Evolutionary conservation across 768 basidiomycete species (phyloP), one percentile per base, ranked within the genome.

Genomic region (Fomitopsis pulvina): DNA sequence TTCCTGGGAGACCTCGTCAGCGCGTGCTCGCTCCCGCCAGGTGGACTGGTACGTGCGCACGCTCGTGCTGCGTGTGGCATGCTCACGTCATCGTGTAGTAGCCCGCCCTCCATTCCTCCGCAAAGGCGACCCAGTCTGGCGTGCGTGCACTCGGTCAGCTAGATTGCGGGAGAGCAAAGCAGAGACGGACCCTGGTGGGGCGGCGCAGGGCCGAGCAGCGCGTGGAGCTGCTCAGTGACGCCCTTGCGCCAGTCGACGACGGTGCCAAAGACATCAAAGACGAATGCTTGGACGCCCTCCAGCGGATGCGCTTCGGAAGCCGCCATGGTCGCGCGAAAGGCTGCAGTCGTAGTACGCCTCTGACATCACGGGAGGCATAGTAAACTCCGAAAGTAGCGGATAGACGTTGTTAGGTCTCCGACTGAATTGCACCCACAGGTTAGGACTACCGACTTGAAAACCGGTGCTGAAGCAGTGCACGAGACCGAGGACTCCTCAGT

Each of bases 51-150:
- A 22, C 25, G 20, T 18, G 41, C 18, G n/a, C 8, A 24, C 41
- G 21, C 4, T 9, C 32, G n/a, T 34, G 5, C 21, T 4, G 18
- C 25, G 43, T 29, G 40, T 9, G 21, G 29, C 21, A 7, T 22
- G 18, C 74, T 22, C 44, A 79, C 79, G 77, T 78, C 28, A 64
- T 69, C 21, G 57, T 51, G 24, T 71, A 49, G 55, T 84, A 85
- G 0, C 74, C 76, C 2, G 57, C 59, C 44, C 83, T 69, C 82
- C 83, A 85, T 54, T 79, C 75, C 37, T 68, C 59, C 0, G 80
- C 75, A 56, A 85, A 82, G 12, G 64, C 68, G 0, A 48, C 48
- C 77, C 77, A 79, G 54, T 77, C 66, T 47, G 56, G 51, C 18
- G 2, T n/a, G 29, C 24, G 2, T 20, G 41, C 27, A 43, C 6